Conservation (phyloP, 108 stramenopile genomes). For the Nitzschia sp. region DNA sequence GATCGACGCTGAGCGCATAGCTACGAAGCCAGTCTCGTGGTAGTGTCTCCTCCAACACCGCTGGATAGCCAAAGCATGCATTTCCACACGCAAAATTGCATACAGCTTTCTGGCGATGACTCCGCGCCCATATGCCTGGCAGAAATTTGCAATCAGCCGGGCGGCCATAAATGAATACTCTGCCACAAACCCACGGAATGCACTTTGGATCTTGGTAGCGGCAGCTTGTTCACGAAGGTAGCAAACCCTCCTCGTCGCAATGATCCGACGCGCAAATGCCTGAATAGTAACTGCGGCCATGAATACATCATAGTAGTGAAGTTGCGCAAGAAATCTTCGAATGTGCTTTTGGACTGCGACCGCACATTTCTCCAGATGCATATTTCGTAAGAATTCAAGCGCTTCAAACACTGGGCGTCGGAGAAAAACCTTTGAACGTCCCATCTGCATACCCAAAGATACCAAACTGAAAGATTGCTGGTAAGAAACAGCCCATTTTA, state of each 20-base stretch:
- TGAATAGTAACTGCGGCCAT: constrained; percentile 32
- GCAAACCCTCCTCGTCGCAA: constrained; percentile 20
- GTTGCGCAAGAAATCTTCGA: constrained; percentile 47
- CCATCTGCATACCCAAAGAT: constrained; percentile 83
- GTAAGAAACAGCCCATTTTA: not conserved
- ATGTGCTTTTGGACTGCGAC: constrained; percentile 49
- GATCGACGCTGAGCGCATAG: constrained; percentile 29
- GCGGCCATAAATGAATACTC: constrained; percentile 38
- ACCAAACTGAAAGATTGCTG: constrained; percentile 21
- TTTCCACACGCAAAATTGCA: constrained; percentile 37
- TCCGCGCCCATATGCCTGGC: constrained; percentile 58
- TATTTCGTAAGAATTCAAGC: constrained; percentile 71
- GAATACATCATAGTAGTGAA: constrained; percentile 20
- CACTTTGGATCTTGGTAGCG: constrained; percentile 57
- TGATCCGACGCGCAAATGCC: constrained; percentile 41
- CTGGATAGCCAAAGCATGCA: constrained; percentile 45
- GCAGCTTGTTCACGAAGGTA: constrained; percentile 28
- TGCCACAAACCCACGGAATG: constrained; percentile 42
- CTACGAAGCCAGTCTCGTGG: not conserved
- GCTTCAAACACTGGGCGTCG: constrained; percentile 74
- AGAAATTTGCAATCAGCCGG: constrained; percentile 49
- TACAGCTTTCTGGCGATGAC: constrained; percentile 39
- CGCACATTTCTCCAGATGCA: constrained; percentile 43
- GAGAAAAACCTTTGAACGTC: constrained; percentile 87
- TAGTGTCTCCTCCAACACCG: constrained; percentile 34